Evolutionary conservation across 2,329 filamentous ascomycete species (phyloP).

Genomic region (Hymenoscyphus scutula): DNA sequence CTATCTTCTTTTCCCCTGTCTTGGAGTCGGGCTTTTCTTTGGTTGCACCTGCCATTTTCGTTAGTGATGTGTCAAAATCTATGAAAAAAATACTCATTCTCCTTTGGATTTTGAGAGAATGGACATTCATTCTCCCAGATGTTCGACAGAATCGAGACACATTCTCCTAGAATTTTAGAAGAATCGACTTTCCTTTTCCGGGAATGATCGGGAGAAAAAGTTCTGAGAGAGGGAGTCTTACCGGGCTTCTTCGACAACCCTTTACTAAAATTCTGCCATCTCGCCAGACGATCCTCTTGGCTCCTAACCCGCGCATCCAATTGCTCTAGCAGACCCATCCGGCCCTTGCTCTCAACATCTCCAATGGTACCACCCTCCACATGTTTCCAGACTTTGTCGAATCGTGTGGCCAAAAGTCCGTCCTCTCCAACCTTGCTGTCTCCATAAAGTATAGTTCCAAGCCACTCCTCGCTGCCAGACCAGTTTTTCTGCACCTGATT

Average conservation of each 20-base stretch:
- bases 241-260: conserved; percentile 22
- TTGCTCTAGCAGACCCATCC: conserved; percentile 62
- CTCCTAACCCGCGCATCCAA: conserved; percentile 65
- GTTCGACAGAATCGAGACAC: no score
- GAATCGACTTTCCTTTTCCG: not conserved
- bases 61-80: no score
- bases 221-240: conserved; percentile 27
- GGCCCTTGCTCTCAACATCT: conserved; percentile 50
- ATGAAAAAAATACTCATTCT: no score
- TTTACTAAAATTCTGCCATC: conserved; percentile 69
- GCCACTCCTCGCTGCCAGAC: conserved; percentile 74
- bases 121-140: no score
- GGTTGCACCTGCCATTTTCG: no score
- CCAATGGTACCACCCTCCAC: conserved; percentile 58
- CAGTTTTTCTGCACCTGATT: conserved; percentile 69
- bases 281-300: conserved; percentile 66
- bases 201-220: no score
- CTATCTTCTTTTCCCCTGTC: conserved; percentile 37
- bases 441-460: conserved; percentile 67
- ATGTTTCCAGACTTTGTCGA: conserved; percentile 68
- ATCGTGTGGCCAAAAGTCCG: conserved; percentile 62
- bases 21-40: conserved; percentile 17
- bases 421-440: conserved; percentile 57
- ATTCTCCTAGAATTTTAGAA: not conserved
- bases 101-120: no score